Conservation (phyloP, 805 yeast genomes). For the Cyberlindnera americana region DNA sequence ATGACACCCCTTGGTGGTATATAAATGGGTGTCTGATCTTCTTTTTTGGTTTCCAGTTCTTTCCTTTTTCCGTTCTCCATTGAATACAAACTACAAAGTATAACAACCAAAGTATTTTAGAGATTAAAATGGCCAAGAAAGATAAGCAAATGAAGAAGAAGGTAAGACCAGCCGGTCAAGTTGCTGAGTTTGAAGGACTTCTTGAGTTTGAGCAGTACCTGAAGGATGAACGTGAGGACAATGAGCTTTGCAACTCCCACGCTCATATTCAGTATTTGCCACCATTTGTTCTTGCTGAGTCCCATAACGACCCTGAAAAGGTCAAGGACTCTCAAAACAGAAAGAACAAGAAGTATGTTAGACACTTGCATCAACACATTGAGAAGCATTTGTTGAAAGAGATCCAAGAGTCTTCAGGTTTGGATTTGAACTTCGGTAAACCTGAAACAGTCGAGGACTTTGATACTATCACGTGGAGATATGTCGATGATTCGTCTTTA, state of each 20-base stretch:
- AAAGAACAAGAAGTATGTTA: conserved; percentile 64
- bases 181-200: conserved; percentile 54
- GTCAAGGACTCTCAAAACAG: conserved; percentile 70
- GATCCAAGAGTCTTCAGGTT: conserved; percentile 58
- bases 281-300: conserved; percentile 65
- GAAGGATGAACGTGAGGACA: conserved; percentile 72
- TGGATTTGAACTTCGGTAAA: conserved; percentile 47
- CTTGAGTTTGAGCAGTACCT: conserved; percentile 59
- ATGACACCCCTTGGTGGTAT: no score
- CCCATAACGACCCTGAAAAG: conserved; percentile 67
- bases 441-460: conserved; percentile 44
- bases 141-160: conserved; percentile 24
- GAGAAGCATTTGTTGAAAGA: conserved; percentile 68
- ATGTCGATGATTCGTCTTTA: conserved; percentile 50
- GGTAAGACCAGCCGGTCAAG: conserved; percentile 18
- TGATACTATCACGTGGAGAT: conserved; percentile 59
- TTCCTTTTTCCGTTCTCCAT: neutral
- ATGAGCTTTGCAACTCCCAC: conserved; percentile 66
- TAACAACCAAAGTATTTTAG: neutral
- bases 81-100: neutral
- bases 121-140: conserved; percentile 15
- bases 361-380: conserved; percentile 73
- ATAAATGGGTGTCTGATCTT: no score
- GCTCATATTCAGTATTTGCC: conserved; percentile 68
- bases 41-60: neutral